Evolutionary conservation across 2,329 filamentous ascomycete species (phyloP), one percentile per base, ranked within the genome.

Genomic region (Dendrostoma leiphaemia): DNA sequence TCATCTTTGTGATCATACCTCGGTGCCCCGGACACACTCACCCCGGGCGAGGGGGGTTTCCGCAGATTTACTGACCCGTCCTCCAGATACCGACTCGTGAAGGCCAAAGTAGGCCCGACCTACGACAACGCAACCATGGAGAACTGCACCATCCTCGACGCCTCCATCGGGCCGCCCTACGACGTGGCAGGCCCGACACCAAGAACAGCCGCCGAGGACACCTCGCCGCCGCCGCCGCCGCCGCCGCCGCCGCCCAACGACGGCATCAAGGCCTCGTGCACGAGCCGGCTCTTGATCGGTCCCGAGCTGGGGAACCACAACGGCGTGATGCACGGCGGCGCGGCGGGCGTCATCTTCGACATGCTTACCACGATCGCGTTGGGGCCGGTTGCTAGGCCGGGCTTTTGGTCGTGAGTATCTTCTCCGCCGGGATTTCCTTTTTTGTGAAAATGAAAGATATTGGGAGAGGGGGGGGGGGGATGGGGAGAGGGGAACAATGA

Each of bases 331-430:
- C 80, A 83, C 61, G 80, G 80, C 19, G 79, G 79, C 6, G 78
- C 77, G 2, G 77, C 78, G 2, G 74, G 77, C 0, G 67, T 79
- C 5, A 77, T 82, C 40, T 80, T 81, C 56, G 82, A 85, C 61
- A 77, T 83, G 66, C 72, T 74, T 51, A 81, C 77, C 4, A 79
- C 75, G 0, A 71, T 71, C 12, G 76, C 77, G 1, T 65, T 81
- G 17, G 77, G 75, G 37, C 76, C 78, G 1, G 48, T 81, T 12
- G 69, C 76, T 5, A 69, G 66, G 32, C 73, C 75, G 0, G 76
- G 74, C 3, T 79, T 71, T 61, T 81, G 77, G 77, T 72, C 78
- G 67, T 64, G 41, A 56, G 60, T 74, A 60, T 17, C 15, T 21
- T n/a, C n/a, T n/a, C n/a, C n/a, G n/a, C n/a, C n/a, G 13, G 41